phyloP scores from a whole-genome alignment of 805 yeast genomes.

The Myxozyma melibiosi region DNA sequence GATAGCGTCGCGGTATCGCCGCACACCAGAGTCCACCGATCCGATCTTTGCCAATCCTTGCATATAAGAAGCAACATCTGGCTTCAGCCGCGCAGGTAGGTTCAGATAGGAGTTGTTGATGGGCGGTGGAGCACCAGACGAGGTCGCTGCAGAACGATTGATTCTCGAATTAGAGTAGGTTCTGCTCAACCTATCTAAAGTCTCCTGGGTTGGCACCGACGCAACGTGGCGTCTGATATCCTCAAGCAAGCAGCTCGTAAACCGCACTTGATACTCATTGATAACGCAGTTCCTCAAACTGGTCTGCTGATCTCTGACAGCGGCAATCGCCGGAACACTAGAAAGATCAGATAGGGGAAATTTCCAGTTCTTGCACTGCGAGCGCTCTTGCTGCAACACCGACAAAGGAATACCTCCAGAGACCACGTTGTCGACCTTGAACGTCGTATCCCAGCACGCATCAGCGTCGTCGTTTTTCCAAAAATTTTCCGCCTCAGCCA shows the following conservation, averaged over 20 bases:
- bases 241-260: conserved; percentile 56
- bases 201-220: conserved; percentile 50
- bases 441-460: conserved; percentile 59
- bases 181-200: conserved; percentile 53
- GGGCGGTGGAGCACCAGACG: conserved; percentile 19
- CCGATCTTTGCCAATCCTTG: conserved; percentile 50
- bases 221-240: conserved; percentile 66
- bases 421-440: conserved; percentile 59
- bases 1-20: conserved; percentile 66
- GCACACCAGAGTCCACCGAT: conserved; percentile 52
- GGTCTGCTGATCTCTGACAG: conserved; percentile 56
- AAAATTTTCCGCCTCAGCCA: conserved; percentile 54
- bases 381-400: conserved; percentile 32
- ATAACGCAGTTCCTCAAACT: conserved; percentile 67
- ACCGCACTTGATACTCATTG: conserved; percentile 60
- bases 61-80: conserved; percentile 51
- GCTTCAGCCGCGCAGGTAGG: conserved; percentile 48
- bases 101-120: conserved; percentile 46
- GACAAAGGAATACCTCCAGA: conserved; percentile 48
- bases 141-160: conserved; percentile 10
- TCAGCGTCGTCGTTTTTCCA: conserved; percentile 50
- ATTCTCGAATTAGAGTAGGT: conserved; percentile 35
- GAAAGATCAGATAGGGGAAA: conserved; percentile 49
- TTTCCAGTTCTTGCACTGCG: conserved; percentile 24
- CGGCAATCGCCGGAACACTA: conserved; percentile 53